Conservation (phyloP, 2,329 filamentous ascomycete genomes). For the Pseudopithomyces chartarum region DNA sequence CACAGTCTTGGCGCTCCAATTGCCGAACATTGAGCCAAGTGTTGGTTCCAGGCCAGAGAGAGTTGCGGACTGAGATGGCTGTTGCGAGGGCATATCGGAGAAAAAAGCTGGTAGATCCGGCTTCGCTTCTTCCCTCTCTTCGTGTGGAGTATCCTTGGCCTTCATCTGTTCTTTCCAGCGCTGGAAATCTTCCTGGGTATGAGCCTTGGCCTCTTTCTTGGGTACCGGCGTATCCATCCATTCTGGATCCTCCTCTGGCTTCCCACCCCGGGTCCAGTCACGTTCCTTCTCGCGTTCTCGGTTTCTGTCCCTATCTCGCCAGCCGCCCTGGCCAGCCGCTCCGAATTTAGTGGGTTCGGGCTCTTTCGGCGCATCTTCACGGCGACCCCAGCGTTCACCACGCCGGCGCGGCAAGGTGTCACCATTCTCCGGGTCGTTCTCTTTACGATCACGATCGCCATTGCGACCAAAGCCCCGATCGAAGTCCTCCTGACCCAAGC, state of each 20-base stretch:
- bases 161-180: constrained; percentile 95
- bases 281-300: constrained; percentile 49
- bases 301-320: constrained; percentile 53
- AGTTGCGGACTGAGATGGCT: constrained; percentile 50
- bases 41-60: constrained; percentile 68
- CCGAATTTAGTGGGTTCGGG: constrained; percentile 50
- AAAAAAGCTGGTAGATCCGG: constrained; percentile 20
- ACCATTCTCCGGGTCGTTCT: constrained; percentile 47
- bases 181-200: constrained; percentile 90
- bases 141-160: constrained; percentile 57
- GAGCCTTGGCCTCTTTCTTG: constrained; percentile 70
- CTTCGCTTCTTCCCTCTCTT: constrained; percentile 53
- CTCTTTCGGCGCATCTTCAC: constrained; percentile 57
- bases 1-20: constrained; percentile 57
- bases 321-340: constrained; percentile 59
- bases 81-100: constrained; percentile 24
- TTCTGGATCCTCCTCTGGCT: constrained; percentile 73
- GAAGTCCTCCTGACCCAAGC: constrained; percentile 72
- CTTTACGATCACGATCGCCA: constrained; percentile 57
- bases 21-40: constrained; percentile 78
- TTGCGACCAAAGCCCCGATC: constrained; percentile 68
- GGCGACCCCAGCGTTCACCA: constrained; percentile 73
- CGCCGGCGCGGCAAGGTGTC: constrained; percentile 63
- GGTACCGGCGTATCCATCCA: constrained; percentile 76
- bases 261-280: constrained; percentile 57